Conservation (phyloP, 495 filamentous ascomycete species). For the Halenospora varia region DNA sequence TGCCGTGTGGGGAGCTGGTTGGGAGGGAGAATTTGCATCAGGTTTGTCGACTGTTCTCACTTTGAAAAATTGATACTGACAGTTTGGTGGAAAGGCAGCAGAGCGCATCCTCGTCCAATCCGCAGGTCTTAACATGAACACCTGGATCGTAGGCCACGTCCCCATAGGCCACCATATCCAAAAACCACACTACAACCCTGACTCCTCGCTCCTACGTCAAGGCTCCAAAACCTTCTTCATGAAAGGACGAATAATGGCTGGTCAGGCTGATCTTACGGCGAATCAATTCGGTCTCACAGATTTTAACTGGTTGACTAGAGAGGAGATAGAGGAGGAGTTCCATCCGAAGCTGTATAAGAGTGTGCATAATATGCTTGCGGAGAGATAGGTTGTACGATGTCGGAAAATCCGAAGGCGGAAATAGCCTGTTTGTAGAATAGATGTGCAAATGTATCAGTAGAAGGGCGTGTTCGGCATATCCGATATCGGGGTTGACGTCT, state of each 20-base stretch:
- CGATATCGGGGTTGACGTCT: background rate
- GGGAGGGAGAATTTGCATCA: slow-evolving; percentile 71
- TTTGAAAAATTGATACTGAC: background rate
- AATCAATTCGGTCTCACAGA: slow-evolving; percentile 73
- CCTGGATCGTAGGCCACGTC: slow-evolving; percentile 90
- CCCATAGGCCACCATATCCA: slow-evolving; percentile 76
- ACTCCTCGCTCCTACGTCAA: slow-evolving; percentile 17
- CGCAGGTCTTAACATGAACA: slow-evolving; percentile 95
- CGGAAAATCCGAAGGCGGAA: too few species aligned
- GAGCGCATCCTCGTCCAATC: slow-evolving; percentile 69
- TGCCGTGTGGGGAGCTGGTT: slow-evolving; percentile 64
- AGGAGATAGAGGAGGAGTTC: slow-evolving; percentile 71
- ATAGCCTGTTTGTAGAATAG: too few species aligned
- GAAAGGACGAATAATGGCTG: slow-evolving; percentile 92
- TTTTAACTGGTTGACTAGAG: slow-evolving; percentile 88
- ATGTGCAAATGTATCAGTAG: background rate
- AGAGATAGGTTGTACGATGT: slow-evolving; percentile 24
- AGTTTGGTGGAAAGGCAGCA: slow-evolving; percentile 58
- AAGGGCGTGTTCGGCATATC: background rate
- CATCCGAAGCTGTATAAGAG: slow-evolving; percentile 60
- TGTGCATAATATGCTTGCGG: slow-evolving; percentile 74
- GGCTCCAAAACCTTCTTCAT: slow-evolving; percentile 93
- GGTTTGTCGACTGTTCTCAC: slow-evolving; percentile 48
- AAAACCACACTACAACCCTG: slow-evolving; percentile 34
- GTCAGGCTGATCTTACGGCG: slow-evolving; percentile 75